phyloP scores from a whole-genome alignment of 2,329 filamentous ascomycete species.

The Penicillium capsulatum region DNA sequence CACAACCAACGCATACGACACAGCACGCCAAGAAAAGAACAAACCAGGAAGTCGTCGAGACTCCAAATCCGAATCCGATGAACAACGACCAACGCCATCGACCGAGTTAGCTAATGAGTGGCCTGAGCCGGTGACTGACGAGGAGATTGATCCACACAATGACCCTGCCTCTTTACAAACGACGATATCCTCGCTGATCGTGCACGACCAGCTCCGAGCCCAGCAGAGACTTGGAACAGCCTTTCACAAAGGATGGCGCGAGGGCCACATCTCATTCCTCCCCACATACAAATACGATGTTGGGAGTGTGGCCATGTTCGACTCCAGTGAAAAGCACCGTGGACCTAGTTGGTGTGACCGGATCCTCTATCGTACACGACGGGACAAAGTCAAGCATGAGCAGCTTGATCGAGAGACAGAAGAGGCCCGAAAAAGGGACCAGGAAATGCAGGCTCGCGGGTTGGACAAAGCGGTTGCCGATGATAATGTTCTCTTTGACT shows the following conservation, averaged over 20 bases:
- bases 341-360: constrained; percentile 97
- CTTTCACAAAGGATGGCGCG: constrained; percentile 88
- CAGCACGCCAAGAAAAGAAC: constrained; percentile 41
- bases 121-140: constrained; percentile 43
- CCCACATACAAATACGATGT: constrained; percentile 98
- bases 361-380: constrained; percentile 76
- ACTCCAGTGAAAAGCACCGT: constrained; percentile 89
- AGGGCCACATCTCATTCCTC: constrained; percentile 81
- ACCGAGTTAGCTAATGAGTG: constrained; percentile 5
- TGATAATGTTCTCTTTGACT: constrained; percentile 82
- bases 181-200: constrained; percentile 78
- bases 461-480: constrained; percentile 70
- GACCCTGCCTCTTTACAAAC: constrained; percentile 86
- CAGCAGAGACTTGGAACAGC: constrained; percentile 71
- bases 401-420: constrained; percentile 60
- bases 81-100: constrained; percentile 4
- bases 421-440: constrained; percentile 66
- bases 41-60: constrained; percentile 9
- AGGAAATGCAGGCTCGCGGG: constrained; percentile 78
- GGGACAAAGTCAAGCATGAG: constrained; percentile 64
- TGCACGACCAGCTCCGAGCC: constrained; percentile 79
- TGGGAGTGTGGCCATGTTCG: constrained; percentile 86
- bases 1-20: constrained; percentile 70
- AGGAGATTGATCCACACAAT: constrained; percentile 65
- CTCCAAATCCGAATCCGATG: constrained; percentile 2